Evolutionary conservation across 2,329 filamentous ascomycete species (phyloP).

Genomic region (Byssoonygena ceratinophila): DNA sequence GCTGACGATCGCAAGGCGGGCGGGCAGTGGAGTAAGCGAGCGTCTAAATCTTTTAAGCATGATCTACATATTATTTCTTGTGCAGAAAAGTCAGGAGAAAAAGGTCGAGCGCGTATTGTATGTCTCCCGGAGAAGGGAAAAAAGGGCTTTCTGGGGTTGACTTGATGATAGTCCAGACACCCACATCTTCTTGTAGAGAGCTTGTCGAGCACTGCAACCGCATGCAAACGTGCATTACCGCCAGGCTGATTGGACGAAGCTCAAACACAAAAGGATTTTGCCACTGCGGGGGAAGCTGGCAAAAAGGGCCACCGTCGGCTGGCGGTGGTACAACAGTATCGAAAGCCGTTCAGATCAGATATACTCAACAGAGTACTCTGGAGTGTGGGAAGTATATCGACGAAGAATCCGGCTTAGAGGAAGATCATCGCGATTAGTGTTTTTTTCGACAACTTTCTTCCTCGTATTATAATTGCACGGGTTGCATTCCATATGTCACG

Average conservation of each 20-base stretch:
- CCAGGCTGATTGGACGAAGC: conserved; percentile 1
- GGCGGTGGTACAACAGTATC: not conserved
- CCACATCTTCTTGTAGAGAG: too few relatives aligned
- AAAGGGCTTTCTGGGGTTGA: too few relatives aligned
- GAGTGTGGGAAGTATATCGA: too few relatives aligned
- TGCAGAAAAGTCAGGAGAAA: not conserved
- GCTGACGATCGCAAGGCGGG: not conserved
- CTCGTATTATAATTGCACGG: not conserved
- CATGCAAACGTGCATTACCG: not conserved
- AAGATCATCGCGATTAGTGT: too few relatives aligned
- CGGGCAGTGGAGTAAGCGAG: not conserved
- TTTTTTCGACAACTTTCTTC: too few relatives aligned
- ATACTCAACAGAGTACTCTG: too few relatives aligned
- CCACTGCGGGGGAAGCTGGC: conserved; percentile 8
- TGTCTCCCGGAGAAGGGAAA: not conserved
- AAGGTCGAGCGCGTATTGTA: not conserved
- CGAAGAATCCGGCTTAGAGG: too few relatives aligned
- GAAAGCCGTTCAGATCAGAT: not conserved
- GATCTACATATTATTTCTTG: not conserved
- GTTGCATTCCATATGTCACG: not conserved
- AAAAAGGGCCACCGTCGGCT: not conserved
- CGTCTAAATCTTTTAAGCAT: conserved; percentile 2
- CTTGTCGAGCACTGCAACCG: too few relatives aligned
- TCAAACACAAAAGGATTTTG: conserved; percentile 1
- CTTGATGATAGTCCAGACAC: too few relatives aligned